Evolutionary conservation across 139 green algal species (phyloP).

Genomic region (Micractinium conductrix): DNA sequence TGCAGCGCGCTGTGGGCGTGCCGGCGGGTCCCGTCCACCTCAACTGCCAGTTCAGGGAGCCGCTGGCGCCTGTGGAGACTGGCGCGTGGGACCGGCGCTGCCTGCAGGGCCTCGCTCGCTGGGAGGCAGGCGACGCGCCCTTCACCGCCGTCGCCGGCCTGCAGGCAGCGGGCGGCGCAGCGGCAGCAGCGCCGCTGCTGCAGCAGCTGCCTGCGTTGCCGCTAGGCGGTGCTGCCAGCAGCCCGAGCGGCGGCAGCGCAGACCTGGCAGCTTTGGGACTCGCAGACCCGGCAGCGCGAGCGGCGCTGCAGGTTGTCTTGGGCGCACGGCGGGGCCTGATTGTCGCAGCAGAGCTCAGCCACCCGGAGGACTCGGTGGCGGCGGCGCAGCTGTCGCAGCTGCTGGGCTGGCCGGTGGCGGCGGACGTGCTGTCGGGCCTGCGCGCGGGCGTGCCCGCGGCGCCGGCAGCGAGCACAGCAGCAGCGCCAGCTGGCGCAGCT

Average conservation of each 20-base stretch:
- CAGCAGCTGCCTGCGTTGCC: background rate
- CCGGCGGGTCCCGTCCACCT: conserved; percentile 92
- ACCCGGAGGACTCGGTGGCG: conserved; percentile 63
- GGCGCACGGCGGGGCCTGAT: conserved; percentile 72
- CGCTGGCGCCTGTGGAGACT: conserved; percentile 75
- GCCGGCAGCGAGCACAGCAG: background rate
- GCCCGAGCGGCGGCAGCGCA: background rate
- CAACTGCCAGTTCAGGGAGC: conserved; percentile 90
- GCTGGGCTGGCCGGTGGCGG: conserved; percentile 88
- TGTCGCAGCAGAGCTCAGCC: conserved; percentile 77
- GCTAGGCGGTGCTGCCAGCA: background rate
- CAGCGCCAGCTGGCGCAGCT: background rate
- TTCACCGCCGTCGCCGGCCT: conserved; percentile 47
- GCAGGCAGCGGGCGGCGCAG: background rate
- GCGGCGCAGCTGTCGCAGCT: conserved; percentile 51
- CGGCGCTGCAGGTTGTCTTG: conserved; percentile 1
- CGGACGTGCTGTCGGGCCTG: conserved; percentile 82
- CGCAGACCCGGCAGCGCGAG: background rate
- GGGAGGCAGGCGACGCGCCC: conserved; percentile 51
- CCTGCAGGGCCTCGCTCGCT: conserved; percentile 65
- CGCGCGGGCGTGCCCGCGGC: background rate
- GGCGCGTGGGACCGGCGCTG: conserved; percentile 5
- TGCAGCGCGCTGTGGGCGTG: conserved; percentile 32
- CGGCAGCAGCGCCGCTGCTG: background rate
- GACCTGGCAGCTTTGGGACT: conserved; percentile 14